Percentiles rank a stretch among this genome's conserved stretches.
Conservation (phyloP, 2,329 filamentous ascomycete species). For the Parastagonospora nodorum region DNA sequence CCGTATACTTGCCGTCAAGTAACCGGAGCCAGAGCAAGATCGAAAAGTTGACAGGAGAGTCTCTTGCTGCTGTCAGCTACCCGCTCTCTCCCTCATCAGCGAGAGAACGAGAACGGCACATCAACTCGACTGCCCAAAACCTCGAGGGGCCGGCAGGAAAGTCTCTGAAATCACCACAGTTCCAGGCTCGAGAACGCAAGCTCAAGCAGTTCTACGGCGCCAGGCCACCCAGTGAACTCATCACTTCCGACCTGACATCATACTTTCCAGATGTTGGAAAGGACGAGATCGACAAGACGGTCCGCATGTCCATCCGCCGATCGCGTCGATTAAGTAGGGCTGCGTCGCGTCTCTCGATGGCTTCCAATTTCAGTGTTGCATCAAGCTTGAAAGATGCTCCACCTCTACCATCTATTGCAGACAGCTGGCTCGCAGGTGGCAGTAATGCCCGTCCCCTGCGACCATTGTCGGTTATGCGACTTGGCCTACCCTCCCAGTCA, state of each 20-base stretch:
- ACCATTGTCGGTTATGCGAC: constrained; percentile 64
- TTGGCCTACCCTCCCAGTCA: constrained; percentile 61
- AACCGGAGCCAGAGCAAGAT: constrained; percentile 85
- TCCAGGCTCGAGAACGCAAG: constrained; percentile 54
- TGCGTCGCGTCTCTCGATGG: constrained; percentile 89
- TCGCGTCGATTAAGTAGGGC: constrained; percentile 91
- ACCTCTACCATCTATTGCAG: constrained; percentile 92
- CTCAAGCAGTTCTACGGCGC: constrained; percentile 87
- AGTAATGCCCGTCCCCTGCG: constrained; percentile 55
- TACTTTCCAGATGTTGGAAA: constrained; percentile 96
- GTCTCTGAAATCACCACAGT: constrained; percentile 39
- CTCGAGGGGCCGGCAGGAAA: constrained; percentile 48
- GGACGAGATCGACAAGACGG: constrained; percentile 94
- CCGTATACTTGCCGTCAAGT: constrained; percentile 63
- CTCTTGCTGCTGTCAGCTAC: constrained; percentile 82
- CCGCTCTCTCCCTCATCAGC: constrained; percentile 80
- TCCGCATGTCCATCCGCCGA: constrained; percentile 86
- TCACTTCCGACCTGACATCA: constrained; percentile 91
- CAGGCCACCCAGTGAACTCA: constrained; percentile 93
- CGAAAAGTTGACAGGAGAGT: constrained; percentile 86
- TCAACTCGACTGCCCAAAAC: constrained; percentile 58
- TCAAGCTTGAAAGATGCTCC: constrained; percentile 92
- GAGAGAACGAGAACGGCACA: constrained; percentile 69
- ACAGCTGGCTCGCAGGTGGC: constrained; percentile 78
- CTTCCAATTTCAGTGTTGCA: constrained; percentile 90